Percentiles rank a stretch among this genome's conserved stretches.
Evolutionary conservation across 2,329 filamentous ascomycete species (phyloP).

Genomic region (Apiospora koreana): DNA sequence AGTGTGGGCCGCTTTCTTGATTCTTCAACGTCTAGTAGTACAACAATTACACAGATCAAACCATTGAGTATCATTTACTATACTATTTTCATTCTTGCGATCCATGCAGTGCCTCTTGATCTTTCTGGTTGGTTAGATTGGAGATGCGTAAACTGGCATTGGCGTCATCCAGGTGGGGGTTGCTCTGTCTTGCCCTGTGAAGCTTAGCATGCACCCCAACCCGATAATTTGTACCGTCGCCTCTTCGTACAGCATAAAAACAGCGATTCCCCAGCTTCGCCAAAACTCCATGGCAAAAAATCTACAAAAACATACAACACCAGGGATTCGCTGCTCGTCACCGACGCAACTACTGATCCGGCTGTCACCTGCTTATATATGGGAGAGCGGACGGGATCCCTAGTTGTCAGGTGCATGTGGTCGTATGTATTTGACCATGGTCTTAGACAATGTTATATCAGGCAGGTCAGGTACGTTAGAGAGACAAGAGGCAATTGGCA

Average conservation of each 20-base stretch:
- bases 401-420: too few relatives aligned
- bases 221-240: background rate
- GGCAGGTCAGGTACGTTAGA: too few relatives aligned
- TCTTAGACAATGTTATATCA: too few relatives aligned
- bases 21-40: background rate
- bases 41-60: background rate
- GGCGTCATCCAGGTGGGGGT: background rate
- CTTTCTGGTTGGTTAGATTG: too few relatives aligned
- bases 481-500: too few relatives aligned
- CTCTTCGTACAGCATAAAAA: background rate
- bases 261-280: background rate
- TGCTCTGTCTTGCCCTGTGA: background rate
- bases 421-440: too few relatives aligned
- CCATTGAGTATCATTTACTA: background rate
- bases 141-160: too few relatives aligned
- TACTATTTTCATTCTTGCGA: background rate
- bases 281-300: slow-evolving; percentile 16
- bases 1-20: background rate
- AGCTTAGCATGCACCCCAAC: background rate
- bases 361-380: too few relatives aligned
- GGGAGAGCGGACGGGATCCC: too few relatives aligned
- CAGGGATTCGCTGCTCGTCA: too few relatives aligned
- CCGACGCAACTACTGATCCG: too few relatives aligned
- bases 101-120: too few relatives aligned
- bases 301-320: slow-evolving; percentile 8